Percentiles rank a stretch among this genome's conserved stretches.
phyloP scores from a whole-genome alignment of 192 early-diverging fungal species.

The Backusella mclennaniae region DNA sequence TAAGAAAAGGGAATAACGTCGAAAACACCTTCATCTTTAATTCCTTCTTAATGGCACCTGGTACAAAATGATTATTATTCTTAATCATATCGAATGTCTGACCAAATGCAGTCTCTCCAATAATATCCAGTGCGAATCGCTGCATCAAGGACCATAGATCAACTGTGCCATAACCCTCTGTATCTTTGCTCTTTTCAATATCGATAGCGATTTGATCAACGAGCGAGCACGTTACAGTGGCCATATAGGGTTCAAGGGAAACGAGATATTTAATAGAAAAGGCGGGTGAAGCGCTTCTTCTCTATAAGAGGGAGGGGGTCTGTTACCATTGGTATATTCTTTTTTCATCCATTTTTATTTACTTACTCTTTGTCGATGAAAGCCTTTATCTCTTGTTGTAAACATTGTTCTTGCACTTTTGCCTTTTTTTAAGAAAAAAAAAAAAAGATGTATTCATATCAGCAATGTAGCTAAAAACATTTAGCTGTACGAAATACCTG shows the following conservation, averaged over 20 bases:
- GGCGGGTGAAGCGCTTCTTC: slow-evolving; percentile 44
- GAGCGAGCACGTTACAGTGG: slow-evolving; percentile 18
- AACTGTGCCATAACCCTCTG: slow-evolving; percentile 17
- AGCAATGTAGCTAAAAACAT: neutral
- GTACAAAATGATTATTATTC: slow-evolving; percentile 37
- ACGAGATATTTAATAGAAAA: slow-evolving; percentile 47
- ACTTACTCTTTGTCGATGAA: slow-evolving; percentile 36
- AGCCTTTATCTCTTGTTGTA: slow-evolving; percentile 30
- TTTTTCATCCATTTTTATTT: neutral
- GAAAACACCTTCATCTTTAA: neutral
- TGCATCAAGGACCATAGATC: slow-evolving; percentile 39
- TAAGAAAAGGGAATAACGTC: neutral
- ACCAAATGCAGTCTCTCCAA: slow-evolving; percentile 53
- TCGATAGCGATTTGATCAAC: slow-evolving; percentile 31
- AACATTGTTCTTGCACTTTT: slow-evolving; percentile 22
- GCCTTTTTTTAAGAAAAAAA: slow-evolving; percentile 6
- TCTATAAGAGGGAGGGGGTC: slow-evolving; percentile 19
- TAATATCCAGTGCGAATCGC: slow-evolving; percentile 42
- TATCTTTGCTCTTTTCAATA: slow-evolving; percentile 18
- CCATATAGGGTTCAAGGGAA: slow-evolving; percentile 43
- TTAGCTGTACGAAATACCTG: neutral
- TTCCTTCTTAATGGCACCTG: slow-evolving; percentile 14
- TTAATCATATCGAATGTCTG: slow-evolving; percentile 49
- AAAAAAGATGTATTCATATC: too few relatives aligned
- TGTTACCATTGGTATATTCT: neutral